Conservation (phyloP, 345 rosid genomes). For the Anastatica hierochuntica region DNA sequence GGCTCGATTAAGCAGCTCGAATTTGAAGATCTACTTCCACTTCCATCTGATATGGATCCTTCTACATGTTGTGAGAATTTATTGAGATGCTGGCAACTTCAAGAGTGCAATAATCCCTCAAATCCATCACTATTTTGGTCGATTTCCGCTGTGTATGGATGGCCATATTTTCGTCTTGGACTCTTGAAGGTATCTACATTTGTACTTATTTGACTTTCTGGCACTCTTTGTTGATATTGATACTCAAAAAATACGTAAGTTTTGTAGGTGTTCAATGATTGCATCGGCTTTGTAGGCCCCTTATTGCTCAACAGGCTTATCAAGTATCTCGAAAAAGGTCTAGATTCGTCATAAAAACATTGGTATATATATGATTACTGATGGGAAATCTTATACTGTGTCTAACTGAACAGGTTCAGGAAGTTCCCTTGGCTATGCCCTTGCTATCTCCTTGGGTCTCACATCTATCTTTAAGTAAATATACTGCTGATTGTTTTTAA, state of each 20-base stretch:
- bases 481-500: not conserved
- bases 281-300: slow-evolving; percentile 74
- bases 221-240: not conserved
- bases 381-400: not conserved
- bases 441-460: slow-evolving; percentile 66
- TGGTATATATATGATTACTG: not conserved
- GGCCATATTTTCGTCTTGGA: slow-evolving; percentile 72
- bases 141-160: slow-evolving; percentile 71
- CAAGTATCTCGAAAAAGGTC: slow-evolving; percentile 76
- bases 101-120: slow-evolving; percentile 24
- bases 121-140: slow-evolving; percentile 59
- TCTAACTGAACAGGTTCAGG: slow-evolving; percentile 45
- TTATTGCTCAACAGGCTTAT: slow-evolving; percentile 75
- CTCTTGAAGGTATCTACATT: slow-evolving; percentile 55
- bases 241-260: not conserved
- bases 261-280: slow-evolving; percentile 69
- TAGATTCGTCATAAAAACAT: not conserved
- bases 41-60: slow-evolving; percentile 74
- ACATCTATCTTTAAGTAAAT: slow-evolving; percentile 64
- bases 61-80: slow-evolving; percentile 50
- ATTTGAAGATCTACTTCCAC: slow-evolving; percentile 64
- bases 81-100: slow-evolving; percentile 52
- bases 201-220: not conserved
- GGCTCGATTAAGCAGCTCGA: slow-evolving; percentile 73
- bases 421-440: slow-evolving; percentile 45